Conservation (phyloP, 768 basidiomycete species). For the Psilocybe tampanensis region DNA sequence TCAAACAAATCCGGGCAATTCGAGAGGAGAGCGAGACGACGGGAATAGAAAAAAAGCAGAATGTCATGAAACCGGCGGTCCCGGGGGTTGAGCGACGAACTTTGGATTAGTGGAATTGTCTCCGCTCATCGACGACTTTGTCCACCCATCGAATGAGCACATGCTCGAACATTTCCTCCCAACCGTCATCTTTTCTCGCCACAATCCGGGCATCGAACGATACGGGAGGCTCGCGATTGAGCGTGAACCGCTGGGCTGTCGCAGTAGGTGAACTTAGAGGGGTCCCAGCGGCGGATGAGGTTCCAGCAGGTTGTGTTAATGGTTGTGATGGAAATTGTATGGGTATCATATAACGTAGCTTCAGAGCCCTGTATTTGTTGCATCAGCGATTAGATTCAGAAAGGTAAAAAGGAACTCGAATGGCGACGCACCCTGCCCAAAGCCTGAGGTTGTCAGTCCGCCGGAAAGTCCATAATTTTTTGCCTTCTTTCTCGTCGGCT, state of each 20-base stretch:
- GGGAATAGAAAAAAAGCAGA: neutral
- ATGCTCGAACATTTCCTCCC: conserved; percentile 78
- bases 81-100: neutral
- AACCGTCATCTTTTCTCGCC: conserved; percentile 74
- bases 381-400: neutral
- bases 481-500: conserved; percentile 47
- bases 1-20: neutral
- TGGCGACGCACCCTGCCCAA: conserved; percentile 74
- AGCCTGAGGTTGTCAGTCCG: conserved; percentile 83
- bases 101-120: conserved; percentile 21
- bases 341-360: conserved; percentile 78
- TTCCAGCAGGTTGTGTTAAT: conserved; percentile 15
- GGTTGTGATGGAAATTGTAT: conserved; percentile 54
- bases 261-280: conserved; percentile 33
- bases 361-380: conserved; percentile 60
- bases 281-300: conserved; percentile 21
- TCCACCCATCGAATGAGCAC: conserved; percentile 68
- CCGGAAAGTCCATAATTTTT: conserved; percentile 81
- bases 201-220: conserved; percentile 75
- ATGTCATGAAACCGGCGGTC: neutral
- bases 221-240: conserved; percentile 46
- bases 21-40: neutral
- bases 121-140: conserved; percentile 69
- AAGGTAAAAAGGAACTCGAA: neutral
- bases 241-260: conserved; percentile 33